Evolutionary conservation across 129 eudicot species (phyloP).

Genomic region (Chrysanthemum makinoi): DNA sequence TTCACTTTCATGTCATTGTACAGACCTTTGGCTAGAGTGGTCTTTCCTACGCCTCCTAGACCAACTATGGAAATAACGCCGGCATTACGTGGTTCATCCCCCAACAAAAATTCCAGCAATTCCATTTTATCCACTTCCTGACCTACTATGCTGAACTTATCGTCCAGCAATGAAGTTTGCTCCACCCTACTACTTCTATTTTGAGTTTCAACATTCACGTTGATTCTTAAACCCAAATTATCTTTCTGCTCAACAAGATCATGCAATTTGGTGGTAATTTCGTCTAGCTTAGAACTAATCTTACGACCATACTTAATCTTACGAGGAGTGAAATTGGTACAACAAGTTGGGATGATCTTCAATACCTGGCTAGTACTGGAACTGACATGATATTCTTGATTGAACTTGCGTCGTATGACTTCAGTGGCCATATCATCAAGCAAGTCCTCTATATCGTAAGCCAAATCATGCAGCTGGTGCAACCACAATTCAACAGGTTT

Average conservation of each 20-base stretch:
- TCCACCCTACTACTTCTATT: not conserved
- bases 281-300: no score
- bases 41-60: not conserved
- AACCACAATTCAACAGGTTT: not conserved
- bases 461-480: not conserved
- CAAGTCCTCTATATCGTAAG: not conserved
- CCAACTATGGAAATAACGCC: no score
- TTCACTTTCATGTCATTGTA: not conserved
- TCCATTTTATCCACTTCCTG: not conserved
- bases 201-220: not conserved
- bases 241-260: constrained; percentile 4
- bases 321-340: no score
- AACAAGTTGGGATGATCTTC: not conserved
- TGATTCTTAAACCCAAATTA: not conserved
- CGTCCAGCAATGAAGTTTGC: not conserved
- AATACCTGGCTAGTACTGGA: not conserved
- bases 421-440: not conserved
- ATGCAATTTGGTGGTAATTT: not conserved
- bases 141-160: not conserved
- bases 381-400: not conserved
- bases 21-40: not conserved
- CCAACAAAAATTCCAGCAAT: not conserved
- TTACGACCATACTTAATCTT: no score
- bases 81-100: not conserved
- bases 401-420: not conserved